Conservation (phyloP, 331 rosid genomes). For the Saraca asoca region DNA sequence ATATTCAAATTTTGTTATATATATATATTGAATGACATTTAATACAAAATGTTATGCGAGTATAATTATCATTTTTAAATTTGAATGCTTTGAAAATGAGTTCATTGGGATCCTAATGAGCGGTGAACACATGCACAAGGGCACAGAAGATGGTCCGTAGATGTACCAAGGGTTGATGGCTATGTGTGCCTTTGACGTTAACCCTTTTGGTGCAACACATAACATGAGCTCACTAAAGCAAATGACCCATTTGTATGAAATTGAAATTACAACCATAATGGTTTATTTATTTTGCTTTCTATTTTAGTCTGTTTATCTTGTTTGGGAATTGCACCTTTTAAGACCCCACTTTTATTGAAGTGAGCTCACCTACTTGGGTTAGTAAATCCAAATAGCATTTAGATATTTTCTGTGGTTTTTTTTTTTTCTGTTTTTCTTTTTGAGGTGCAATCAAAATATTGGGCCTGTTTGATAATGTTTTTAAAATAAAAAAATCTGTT, state of each 20-base stretch:
- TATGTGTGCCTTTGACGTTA: neutral
- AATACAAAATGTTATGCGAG: too few relatives aligned
- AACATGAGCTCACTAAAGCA: slow-evolving; percentile 1
- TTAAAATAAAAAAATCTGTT: too few relatives aligned
- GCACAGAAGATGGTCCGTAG: slow-evolving; percentile 23
- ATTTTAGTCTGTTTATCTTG: too few relatives aligned
- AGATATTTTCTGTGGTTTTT: neutral
- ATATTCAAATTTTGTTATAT: too few relatives aligned
- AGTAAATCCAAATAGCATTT: neutral
- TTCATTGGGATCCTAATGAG: neutral
- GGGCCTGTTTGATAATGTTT: too few relatives aligned
- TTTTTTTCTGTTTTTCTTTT: neutral
- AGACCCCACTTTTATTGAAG: too few relatives aligned
- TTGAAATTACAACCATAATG: neutral
- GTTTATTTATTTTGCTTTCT: neutral
- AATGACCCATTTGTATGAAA: slow-evolving; percentile 6
- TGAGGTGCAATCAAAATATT: neutral
- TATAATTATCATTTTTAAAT: too few relatives aligned
- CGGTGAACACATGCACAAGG: slow-evolving; percentile 22
- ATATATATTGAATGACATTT: too few relatives aligned
- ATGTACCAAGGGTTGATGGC: neutral
- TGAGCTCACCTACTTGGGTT: too few relatives aligned
- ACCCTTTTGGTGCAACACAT: slow-evolving; percentile 22
- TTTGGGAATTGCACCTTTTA: neutral
- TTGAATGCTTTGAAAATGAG: slow-evolving; percentile 24